These are phyloP conservation scores for Fonsecaea erecta DNA, from an alignment of 2,329 filamentous ascomycete species.

Conservation along the genomic window DNA sequence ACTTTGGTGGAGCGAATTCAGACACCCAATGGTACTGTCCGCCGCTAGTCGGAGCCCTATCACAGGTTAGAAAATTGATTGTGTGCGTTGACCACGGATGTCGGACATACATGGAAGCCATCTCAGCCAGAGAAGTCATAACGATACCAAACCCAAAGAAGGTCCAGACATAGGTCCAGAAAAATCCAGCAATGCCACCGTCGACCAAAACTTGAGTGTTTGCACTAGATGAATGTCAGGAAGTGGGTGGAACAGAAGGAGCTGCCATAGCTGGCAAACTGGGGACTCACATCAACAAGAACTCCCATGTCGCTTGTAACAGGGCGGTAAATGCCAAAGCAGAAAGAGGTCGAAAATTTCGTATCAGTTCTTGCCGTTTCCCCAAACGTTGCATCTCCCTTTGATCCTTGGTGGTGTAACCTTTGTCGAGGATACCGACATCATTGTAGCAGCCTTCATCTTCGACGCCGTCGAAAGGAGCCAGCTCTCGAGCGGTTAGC, in stretches of 20 bases:
- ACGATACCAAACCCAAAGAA: slow-evolving; percentile 72
- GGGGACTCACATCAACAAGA: slow-evolving; percentile 26
- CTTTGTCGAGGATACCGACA: slow-evolving; percentile 22
- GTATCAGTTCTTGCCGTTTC: slow-evolving; percentile 55
- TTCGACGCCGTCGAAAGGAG: slow-evolving; percentile 19
- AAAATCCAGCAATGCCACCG: slow-evolving; percentile 34
- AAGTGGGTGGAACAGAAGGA: background rate
- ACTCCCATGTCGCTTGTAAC: slow-evolving; percentile 47
- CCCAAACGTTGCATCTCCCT: slow-evolving; percentile 57
- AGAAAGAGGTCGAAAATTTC: slow-evolving; percentile 42
- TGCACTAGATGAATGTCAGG: slow-evolving; percentile 15
- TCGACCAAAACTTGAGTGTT: slow-evolving; percentile 27
- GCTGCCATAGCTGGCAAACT: background rate
- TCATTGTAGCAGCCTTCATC: slow-evolving; percentile 23
- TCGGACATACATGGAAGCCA: slow-evolving; percentile 49
- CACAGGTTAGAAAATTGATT: background rate
- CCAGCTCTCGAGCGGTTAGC: slow-evolving; percentile 15
- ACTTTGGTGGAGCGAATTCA: slow-evolving; percentile 55
- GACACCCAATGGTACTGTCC: slow-evolving; percentile 57
- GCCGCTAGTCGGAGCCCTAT: slow-evolving; percentile 57
- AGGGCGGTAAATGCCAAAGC: slow-evolving; percentile 46
- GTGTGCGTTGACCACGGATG: background rate
- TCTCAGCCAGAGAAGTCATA: slow-evolving; percentile 64
- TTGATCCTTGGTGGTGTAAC: slow-evolving; percentile 34
- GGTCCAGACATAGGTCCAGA: slow-evolving; percentile 48